Base-by-base conservation (phyloP, 208 protist species). In the Leishmania gerbilli region DNA sequence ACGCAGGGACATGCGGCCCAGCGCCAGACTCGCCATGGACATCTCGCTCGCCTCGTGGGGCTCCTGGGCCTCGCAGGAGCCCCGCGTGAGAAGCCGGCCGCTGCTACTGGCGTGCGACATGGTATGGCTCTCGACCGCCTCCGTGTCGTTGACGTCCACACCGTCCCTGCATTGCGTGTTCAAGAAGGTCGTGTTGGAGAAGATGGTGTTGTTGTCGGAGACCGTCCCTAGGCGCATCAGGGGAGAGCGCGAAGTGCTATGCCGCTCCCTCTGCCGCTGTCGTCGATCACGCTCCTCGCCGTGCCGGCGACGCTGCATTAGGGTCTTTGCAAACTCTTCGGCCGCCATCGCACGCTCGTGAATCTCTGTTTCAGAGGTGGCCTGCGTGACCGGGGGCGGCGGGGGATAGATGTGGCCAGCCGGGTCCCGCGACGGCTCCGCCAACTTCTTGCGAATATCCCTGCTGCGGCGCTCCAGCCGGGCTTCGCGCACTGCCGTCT, bases 1-100 rank as follows among this genome's bases (percentile, higher is more conserved):
- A 0, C 81, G 79, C 89, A 93, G 90, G 24, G 89, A 90, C 87
- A 94, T 88, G 64, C 88, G 83, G 31, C 84, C 89, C 2, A 91
- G n/a, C 15, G 82, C 74, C 24, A 87, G 81, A 69, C 86, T 89
- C n/a, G 75, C 75, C 74, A 88, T 78, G 31, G 91, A 91, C 56
- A 71, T 49, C 51, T 88, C 87, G 21, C 27, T 71, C 64, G 72
- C 24, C 53, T 87, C 80, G 0, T 62, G 77, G 42, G n/a, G 74
- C 31, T 82, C 78, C 42, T 75, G 78, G 0, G 56, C 9, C 1
- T 9, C 45, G 1, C 13, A 49, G 15, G 60, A 76, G n/a, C 42
- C 55, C 7, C 3, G n/a, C 34, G 27, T 27, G 58, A 47, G 51
- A 40, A 21, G 19, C 40, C 37, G 72, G 21, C 31, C 76, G 24